A percentile compares a stretch with the other conserved stretches of the same genome.
Evolutionary conservation across 2,329 filamentous ascomycete species (phyloP).

Genomic region (Zopfia rhizophila): DNA sequence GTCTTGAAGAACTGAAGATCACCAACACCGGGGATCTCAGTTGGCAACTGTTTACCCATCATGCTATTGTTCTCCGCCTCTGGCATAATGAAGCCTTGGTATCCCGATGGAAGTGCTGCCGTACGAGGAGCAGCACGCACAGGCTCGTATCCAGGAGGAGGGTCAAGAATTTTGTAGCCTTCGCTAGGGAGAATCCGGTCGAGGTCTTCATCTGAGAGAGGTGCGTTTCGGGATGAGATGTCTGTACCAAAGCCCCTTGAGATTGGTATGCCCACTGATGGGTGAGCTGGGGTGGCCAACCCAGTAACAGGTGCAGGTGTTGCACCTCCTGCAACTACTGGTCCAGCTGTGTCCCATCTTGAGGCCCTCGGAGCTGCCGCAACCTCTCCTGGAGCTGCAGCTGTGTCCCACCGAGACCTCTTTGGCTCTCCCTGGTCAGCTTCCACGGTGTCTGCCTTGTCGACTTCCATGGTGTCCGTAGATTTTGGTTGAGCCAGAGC

Average conservation of each 20-base stretch:
- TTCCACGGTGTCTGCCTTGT: slow-evolving; percentile 25
- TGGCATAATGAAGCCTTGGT: slow-evolving; percentile 95
- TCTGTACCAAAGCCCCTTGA: slow-evolving; percentile 81
- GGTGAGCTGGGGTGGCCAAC: slow-evolving; percentile 31
- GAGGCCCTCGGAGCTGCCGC: slow-evolving; percentile 35
- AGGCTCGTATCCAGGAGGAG: slow-evolving; percentile 91
- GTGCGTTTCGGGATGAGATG: slow-evolving; percentile 79
- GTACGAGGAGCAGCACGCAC: slow-evolving; percentile 80
- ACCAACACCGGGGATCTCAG: slow-evolving; percentile 94
- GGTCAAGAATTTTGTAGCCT: slow-evolving; percentile 91
- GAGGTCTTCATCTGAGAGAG: slow-evolving; percentile 92
- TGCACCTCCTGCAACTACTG: slow-evolving; percentile 11
- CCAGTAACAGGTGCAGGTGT: slow-evolving; percentile 29
- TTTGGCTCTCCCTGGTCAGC: slow-evolving; percentile 67
- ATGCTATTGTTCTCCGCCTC: slow-evolving; percentile 86
- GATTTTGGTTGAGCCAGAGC: slow-evolving; percentile 57
- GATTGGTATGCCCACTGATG: slow-evolving; percentile 56
- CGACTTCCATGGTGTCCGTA: too few species aligned
- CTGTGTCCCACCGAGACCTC: slow-evolving; percentile 27
- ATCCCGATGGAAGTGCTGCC: slow-evolving; percentile 73
- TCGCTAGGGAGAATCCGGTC: slow-evolving; percentile 90
- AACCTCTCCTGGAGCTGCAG: slow-evolving; percentile 35
- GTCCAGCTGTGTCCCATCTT: slow-evolving; percentile 48
- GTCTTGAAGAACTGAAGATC: slow-evolving; percentile 98
- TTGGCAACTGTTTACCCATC: slow-evolving; percentile 89